Evolutionary conservation across 192 early-diverging fungal genomes (phyloP), one percentile per base, ranked within the genome.

Genomic region (Backusella tarrabulga): DNA sequence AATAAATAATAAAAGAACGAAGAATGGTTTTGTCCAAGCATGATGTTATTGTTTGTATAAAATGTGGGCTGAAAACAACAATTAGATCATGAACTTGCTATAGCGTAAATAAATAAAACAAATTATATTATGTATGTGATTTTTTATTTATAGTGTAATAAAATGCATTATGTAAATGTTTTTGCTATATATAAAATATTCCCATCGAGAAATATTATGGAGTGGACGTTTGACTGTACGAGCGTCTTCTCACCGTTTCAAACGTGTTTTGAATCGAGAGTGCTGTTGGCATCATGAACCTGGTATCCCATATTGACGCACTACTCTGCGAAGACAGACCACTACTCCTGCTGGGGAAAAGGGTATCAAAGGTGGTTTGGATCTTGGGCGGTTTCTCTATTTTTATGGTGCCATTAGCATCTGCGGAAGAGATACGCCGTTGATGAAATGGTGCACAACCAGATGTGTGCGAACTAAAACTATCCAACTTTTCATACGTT

Each of bases 401-500:
- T n/a, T 42, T 40, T 29, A 8, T 68, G 11, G 67, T 68, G 23
- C 8, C 21, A 56, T 23, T 56, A 56, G 54, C 54, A 56, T 56
- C 54, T 23, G n/a, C 54, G 54, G 67, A 68, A 34, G 67, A 68
- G 17, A 38, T n/a, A 12, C 54, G 54, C 17, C 72, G 76, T 19
- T 56, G 70, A 29, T 81, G 80, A 66, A 81, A 81, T 5, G 70
- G 76, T 11, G 80, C 76, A 71, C 80, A 81, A 40, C 66, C 72
- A 38, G 76, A 77, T n/a, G 80, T 81, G 44, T 81, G 80, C n/a
- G 72, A 68, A 9, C 71, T 42, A 71, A 81, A 81, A 7, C 71
- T 36, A 75, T 81, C 80, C 23, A 68, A 46, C 44, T 77, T 77
- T 60, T 81, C 80, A 75, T 77, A 81, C 14, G 80, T 81, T 75